These are phyloP conservation scores for Stropharia rugosoannulata DNA, from an alignment of 768 basidiomycete genomes.

Conservation along the genomic window DNA sequence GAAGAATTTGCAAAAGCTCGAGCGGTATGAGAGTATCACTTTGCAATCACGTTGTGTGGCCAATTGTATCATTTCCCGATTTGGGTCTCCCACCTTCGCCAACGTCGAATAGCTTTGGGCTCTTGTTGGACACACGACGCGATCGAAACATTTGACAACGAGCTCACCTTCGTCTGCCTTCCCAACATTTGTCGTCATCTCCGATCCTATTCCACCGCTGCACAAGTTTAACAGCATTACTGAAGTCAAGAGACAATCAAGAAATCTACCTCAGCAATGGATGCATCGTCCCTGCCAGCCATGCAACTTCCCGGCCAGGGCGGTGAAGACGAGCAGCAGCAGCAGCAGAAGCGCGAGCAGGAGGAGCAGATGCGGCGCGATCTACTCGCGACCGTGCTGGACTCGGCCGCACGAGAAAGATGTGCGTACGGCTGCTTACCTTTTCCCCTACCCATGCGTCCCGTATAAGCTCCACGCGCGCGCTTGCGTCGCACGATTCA, in stretches of 20 bases:
- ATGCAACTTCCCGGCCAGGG: slow-evolving; percentile 5
- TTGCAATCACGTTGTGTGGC: not conserved
- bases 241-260: not conserved
- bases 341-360: slow-evolving; percentile 33
- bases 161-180: not conserved
- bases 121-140: not conserved
- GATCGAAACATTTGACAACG: not conserved
- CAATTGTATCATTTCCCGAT: not conserved
- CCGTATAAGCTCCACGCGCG: no score
- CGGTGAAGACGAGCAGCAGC: slow-evolving; percentile 3
- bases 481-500: not conserved
- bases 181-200: no score
- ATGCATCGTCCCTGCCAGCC: not conserved
- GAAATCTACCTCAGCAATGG: not conserved
- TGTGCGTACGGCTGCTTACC: slow-evolving; percentile 40
- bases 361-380: slow-evolving; percentile 80
- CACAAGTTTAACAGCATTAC: not conserved
- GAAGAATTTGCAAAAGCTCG: not conserved
- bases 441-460: not conserved
- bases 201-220: not conserved
- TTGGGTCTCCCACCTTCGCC: not conserved
- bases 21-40: no score
- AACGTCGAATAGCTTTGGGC: not conserved
- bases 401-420: slow-evolving; percentile 77
- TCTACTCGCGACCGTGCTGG: slow-evolving; percentile 75